Percentiles rank a stretch among this genome's conserved stretches.
phyloP scores from a whole-genome alignment of 2,329 filamentous ascomycete species.

The Fusarium virguliforme region DNA sequence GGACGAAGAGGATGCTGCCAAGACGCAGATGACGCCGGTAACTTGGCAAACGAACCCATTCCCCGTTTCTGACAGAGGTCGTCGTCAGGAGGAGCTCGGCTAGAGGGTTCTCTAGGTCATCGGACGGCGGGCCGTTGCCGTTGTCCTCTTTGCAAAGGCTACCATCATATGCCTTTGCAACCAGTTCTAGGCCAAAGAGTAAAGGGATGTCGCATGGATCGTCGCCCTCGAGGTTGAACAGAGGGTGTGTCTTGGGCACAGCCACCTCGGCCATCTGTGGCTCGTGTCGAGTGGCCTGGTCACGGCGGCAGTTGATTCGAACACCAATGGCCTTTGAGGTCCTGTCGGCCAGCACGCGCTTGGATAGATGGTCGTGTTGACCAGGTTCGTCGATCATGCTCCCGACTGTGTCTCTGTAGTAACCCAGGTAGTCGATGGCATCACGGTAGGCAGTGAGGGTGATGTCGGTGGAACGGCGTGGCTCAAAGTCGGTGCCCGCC shows the following conservation, averaged over 20 bases:
- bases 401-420: background rate
- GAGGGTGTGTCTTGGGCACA: background rate
- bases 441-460: slow-evolving; percentile 11
- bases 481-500: background rate
- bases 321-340: too few relatives aligned
- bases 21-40: background rate
- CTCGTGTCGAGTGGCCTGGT: background rate
- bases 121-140: background rate
- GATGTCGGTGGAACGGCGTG: background rate
- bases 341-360: background rate
- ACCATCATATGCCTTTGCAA: background rate
- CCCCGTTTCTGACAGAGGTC: background rate
- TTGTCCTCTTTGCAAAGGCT: background rate
- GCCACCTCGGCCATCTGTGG: background rate
- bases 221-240: background rate
- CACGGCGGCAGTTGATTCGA: too few relatives aligned
- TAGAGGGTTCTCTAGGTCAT: background rate
- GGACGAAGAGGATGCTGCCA: background rate
- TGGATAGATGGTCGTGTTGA: background rate
- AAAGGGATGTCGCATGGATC: background rate
- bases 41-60: too few relatives aligned
- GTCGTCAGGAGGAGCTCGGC: background rate
- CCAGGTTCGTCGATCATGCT: background rate
- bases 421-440: slow-evolving; percentile 10
- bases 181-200: background rate